Percentiles rank a stretch among this genome's conserved stretches.
These are phyloP conservation scores for Epichloe brachyelytri DNA, from an alignment of 2,329 filamentous ascomycete genomes.

Conservation along the genomic window DNA sequence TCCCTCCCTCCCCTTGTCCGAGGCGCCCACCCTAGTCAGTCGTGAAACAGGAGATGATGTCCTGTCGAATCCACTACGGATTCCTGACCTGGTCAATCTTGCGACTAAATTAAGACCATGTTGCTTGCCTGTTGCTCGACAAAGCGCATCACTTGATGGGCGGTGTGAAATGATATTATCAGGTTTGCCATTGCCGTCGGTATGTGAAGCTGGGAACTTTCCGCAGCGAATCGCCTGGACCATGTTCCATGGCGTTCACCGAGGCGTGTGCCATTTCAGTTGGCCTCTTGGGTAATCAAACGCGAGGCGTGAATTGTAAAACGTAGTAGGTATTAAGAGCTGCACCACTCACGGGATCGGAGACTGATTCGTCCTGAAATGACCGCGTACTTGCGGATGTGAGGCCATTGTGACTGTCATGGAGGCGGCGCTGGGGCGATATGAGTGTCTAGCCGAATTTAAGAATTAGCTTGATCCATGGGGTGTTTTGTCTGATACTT, in stretches of 20 bases:
- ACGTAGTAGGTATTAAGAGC: background rate
- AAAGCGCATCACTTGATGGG: conserved; percentile 2
- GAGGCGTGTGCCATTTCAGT: background rate
- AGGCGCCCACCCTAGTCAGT: conserved; percentile 9
- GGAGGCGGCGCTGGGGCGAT: background rate
- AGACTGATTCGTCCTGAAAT: conserved; percentile 9
- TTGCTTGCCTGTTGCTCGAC: background rate
- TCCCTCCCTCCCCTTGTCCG: conserved; percentile 4
- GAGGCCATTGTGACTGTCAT: conserved; percentile 11
- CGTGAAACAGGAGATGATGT: conserved; percentile 11
- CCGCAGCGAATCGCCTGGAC: background rate
- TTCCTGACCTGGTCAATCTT: conserved; percentile 11
- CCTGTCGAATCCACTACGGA: conserved; percentile 9
- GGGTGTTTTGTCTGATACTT: background rate
- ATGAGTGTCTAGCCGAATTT: background rate
- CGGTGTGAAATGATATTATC: background rate
- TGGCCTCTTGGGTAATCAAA: conserved; percentile 1
- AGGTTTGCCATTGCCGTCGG: background rate
- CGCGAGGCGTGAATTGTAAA: background rate
- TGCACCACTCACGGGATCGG: conserved; percentile 8
- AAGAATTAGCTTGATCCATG: background rate
- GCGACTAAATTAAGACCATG: conserved; percentile 6
- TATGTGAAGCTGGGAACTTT: background rate
- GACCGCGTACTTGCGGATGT: conserved; percentile 10
- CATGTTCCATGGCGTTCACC: background rate